Evolutionary conservation across 2,329 filamentous ascomycete species (phyloP).

Genomic region (Fusarium devonianum): DNA sequence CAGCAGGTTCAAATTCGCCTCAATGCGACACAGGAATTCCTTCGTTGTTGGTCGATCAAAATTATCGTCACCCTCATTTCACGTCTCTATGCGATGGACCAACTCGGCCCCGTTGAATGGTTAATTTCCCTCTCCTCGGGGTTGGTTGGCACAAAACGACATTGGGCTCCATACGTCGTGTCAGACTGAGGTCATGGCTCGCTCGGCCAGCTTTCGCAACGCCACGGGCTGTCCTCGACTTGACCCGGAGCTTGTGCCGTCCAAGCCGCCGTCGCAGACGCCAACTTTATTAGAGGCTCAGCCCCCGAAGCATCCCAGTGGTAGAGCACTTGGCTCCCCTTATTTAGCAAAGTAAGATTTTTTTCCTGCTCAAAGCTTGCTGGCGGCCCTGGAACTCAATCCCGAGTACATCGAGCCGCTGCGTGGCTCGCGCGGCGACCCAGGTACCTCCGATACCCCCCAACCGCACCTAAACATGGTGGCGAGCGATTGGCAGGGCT

Average conservation of each 20-base stretch:
- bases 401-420: conserved; percentile 13
- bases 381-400: conserved; percentile 14
- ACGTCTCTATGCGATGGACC: conserved; percentile 22
- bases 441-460: conserved; percentile 11
- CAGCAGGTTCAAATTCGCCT: not conserved
- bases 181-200: conserved; percentile 40
- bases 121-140: conserved; percentile 29
- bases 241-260: conserved; percentile 14
- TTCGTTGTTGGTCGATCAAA: conserved; percentile 33
- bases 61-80: conserved; percentile 28
- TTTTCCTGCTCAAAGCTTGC: conserved; percentile 8
- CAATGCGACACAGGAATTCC: conserved; percentile 1
- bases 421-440: conserved; percentile 1
- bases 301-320: conserved; percentile 18
- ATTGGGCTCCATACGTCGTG: conserved; percentile 35
- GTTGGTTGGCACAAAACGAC: conserved; percentile 27
- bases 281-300: conserved; percentile 9
- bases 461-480: conserved; percentile 15
- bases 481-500: conserved; percentile 31
- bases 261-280: conserved; percentile 10
- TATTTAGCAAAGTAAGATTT: not conserved
- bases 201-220: conserved; percentile 19
- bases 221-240: conserved; percentile 5
- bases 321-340: not conserved
- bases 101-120: conserved; percentile 14